Evolutionary conservation across 148 eudicot species (phyloP), one percentile per base, ranked within the genome.

Genomic region (Amaranthus cruentus): DNA sequence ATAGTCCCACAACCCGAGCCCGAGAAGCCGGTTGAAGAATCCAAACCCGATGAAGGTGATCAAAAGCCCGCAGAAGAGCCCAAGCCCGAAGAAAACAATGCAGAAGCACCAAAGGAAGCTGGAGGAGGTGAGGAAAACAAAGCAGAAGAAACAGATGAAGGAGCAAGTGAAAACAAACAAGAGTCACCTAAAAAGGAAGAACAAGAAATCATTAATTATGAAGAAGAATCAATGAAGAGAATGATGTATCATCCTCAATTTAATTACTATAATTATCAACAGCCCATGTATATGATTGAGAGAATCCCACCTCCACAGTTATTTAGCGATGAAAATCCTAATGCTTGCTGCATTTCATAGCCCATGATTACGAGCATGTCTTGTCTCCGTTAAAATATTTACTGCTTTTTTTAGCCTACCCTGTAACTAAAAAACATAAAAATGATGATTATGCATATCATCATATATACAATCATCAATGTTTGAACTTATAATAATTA

Each of bases 321-420:
- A 28, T 94, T 94, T 56, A 91, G 97, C 8, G 98, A 94, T 75
- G 98, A 94, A 73, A 94, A 94, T 75, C 98, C 98, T 5, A 94
- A 94, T 81, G 97, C 98, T 13, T 94, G 98, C 70, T 78, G 81
- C 80, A 87, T 94, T 75, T 78, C 88, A 55, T 91, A 79, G 60
- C 62, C 69, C 21, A 28, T 28, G 38, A 28, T 28, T 28, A 28
- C 38, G 38, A 28, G 38, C 38, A 28, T 1, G 38, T 28, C 38
- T 28, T 28, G 2, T 28, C 38, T 28, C 38, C 1, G 38, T 28
- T 28, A 28, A 28, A 28, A 28, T 2, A 28, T 28, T 28, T 28
- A 2, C 2, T 28, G 38, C 38, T 28, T 28, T 28, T 28, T 28
- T 28, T 28, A 28, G 38, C 38, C 38, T 28, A 28, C 38, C 38